Evolutionary conservation across 176 grass and related monocot genomes (phyloP).

Genomic region (Juncus inflexus): DNA sequence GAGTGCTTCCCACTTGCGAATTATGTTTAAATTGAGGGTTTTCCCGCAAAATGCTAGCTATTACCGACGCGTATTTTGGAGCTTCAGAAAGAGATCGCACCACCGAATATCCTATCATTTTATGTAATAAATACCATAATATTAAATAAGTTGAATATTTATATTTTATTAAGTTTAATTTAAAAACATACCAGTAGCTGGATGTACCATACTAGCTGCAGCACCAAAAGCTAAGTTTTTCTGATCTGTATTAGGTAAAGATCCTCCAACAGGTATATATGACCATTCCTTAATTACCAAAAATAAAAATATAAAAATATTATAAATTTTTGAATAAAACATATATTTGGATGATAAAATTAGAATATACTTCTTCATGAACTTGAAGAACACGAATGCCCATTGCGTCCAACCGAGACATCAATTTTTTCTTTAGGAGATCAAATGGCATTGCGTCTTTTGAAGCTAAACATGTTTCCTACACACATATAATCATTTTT

Average conservation of each 20-base stretch:
- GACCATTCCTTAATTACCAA: slow-evolving; percentile 69
- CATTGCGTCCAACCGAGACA: slow-evolving; percentile 79
- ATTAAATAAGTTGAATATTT: neutral
- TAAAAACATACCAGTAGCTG: slow-evolving; percentile 66
- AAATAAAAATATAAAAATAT: slow-evolving; percentile 24
- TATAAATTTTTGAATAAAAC: slow-evolving; percentile 9
- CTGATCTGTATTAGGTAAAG: slow-evolving; percentile 88
- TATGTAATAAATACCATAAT: slow-evolving; percentile 20
- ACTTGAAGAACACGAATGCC: slow-evolving; percentile 73
- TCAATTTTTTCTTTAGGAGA: slow-evolving; percentile 86
- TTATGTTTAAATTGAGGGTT: slow-evolving; percentile 35
- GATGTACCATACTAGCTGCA: slow-evolving; percentile 99
- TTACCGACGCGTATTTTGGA: slow-evolving; percentile 79
- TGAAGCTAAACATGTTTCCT: slow-evolving; percentile 99
- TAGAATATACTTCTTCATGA: slow-evolving; percentile 63
- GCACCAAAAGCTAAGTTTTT: slow-evolving; percentile 99
- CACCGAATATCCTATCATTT: slow-evolving; percentile 78
- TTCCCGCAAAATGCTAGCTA: slow-evolving; percentile 78
- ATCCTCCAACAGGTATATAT: slow-evolving; percentile 98
- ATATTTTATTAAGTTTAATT: neutral
- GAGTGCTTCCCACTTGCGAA: slow-evolving; percentile 40
- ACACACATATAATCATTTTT: slow-evolving; percentile 22
- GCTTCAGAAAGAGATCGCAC: slow-evolving; percentile 98
- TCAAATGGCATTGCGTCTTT: slow-evolving; percentile 97
- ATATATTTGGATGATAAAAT: neutral